These are phyloP conservation scores for Vitis hybrid DNA, from an alignment of 177 flowering plant genomes.

Conservation along the genomic window DNA sequence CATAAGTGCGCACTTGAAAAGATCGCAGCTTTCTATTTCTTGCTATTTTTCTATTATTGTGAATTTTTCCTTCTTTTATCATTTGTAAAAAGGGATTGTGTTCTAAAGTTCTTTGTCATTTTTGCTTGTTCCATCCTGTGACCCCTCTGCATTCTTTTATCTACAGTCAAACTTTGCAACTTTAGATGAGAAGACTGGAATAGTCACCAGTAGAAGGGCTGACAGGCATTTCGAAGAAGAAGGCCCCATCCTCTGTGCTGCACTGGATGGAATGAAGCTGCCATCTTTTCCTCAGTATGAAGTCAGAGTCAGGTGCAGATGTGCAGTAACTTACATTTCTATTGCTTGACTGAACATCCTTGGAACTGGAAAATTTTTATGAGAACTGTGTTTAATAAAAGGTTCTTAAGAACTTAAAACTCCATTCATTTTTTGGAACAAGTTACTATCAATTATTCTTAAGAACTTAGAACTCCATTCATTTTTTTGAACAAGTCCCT, in stretches of 20 bases:
- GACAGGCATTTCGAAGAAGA: conserved; percentile 98
- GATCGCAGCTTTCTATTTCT: neutral
- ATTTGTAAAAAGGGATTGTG: neutral
- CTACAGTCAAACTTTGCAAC: conserved; percentile 94
- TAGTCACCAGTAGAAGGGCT: conserved; percentile 88
- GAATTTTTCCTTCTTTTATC: no score
- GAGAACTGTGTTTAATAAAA: no score
- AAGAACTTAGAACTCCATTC: neutral
- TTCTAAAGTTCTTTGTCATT: neutral
- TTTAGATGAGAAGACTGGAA: conserved; percentile 72
- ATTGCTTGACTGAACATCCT: neutral
- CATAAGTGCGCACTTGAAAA: no score
- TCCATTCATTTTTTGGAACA: neutral
- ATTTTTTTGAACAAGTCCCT: neutral
- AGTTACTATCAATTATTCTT: neutral
- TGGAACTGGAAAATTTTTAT: no score
- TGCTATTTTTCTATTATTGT: no score
- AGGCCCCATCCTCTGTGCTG: conserved; percentile 90
- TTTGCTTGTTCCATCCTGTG: neutral
- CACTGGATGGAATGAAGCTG: conserved; percentile 89
- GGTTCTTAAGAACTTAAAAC: no score
- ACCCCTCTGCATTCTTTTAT: conserved; percentile 1
- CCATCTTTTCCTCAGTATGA: conserved; percentile 91
- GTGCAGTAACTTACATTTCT: conserved; percentile 4
- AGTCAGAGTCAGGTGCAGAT: conserved; percentile 85